Base-by-base conservation (phyloP, 352 stramenopile species). In the Pythium guiyangense region DNA sequence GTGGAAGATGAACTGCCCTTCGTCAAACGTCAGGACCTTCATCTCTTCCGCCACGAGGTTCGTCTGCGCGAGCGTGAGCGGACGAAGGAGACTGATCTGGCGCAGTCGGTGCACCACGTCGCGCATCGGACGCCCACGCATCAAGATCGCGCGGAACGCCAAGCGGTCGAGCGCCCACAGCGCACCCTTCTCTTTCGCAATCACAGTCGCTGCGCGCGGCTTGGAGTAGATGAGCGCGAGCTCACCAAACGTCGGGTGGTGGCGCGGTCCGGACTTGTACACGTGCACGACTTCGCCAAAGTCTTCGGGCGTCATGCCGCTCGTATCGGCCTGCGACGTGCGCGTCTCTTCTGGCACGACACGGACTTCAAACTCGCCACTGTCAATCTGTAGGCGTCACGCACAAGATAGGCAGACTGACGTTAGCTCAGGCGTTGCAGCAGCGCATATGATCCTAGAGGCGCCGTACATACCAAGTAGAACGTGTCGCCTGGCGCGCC, bases 71-170 rank as follows among this genome's bases (percentile, higher is more conserved):
- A 95, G 77, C 6, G 81, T 96, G 49, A 98, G 70, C 17, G 86
- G 79, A 26, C 81, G 79, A 3, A 97, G 70, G 31, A 94, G 62
- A 34, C 71, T 86, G 51, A 96, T 89, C 60, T 96, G 83, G 6
- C 86, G 79, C 2, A 96, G 64, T 10, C 83, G 77, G 45, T 84
- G 76, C 18, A 95, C 81, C 14, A 93, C 77, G 52, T 95, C 83
- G 20, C 79, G 81, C 60, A 92, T 67, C 6, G 83, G 85, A 53
- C 83, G 80, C 11, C 82, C 82, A 26, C 88, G 74, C 73, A 97
- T 91, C 49, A 98, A 67, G 54, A 98, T 97, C 10, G 79, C 87
- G 14, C 92, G 74, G 74, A 99, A 99, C 0, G 90, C 96, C 50
- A 86, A 67, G 25, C 96, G 82, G 71, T 98, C 88, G 15, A 99